Base-by-base conservation (phyloP, 768 basidiomycete genomes). In the Termitomyces bulborhizus region DNA sequence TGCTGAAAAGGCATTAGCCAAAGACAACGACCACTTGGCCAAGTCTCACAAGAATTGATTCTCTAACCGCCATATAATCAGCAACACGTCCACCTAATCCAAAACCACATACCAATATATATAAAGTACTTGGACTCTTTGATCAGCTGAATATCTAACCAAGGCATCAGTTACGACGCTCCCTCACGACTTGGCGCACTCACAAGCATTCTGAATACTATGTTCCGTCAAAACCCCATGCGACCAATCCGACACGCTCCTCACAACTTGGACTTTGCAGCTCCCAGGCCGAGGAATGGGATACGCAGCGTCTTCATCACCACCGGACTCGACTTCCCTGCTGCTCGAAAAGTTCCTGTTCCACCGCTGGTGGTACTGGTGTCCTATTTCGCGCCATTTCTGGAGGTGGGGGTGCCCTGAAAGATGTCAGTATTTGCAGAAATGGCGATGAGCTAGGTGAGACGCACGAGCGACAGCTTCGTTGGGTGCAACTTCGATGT, bases 181-280 rank as follows among this genome's bases (percentile, higher is more conserved):
- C 31, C 31, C 7, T 21, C 21, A 21, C 31, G 8, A 32, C 21
- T 2, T 21, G 32, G 39, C 31, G 45, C 2, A 81, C 88, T 67
- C 64, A 91, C 90, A 93, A 46, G 96, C 95, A 62, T 93, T 88
- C 71, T 97, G 95, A 57, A 98, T 93, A 68, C 90, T 93, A 56
- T 84, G 81, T 69, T 98, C 96, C 3, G 39, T 40, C n/a, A 40
- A 40, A n/a, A 40, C 39, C 16, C 39, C 96, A 62, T 93, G 91
- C 63, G 86, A 90, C 96, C 96, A 99, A 70, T 98, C 96, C 1
- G 79, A 84, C 21, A 94, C 89, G 57, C 88, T 91, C 52, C 96
- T 81, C 42, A 92, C 79, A 15, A 81, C 92, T 73, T 98, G 93
- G 16, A 93, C 86, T 34, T 74, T 74, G 64, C 86, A 87, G 7